These are phyloP conservation scores for Metschnikowia kunwiensis DNA, from an alignment of 805 yeast species.

Conservation along the genomic window DNA sequence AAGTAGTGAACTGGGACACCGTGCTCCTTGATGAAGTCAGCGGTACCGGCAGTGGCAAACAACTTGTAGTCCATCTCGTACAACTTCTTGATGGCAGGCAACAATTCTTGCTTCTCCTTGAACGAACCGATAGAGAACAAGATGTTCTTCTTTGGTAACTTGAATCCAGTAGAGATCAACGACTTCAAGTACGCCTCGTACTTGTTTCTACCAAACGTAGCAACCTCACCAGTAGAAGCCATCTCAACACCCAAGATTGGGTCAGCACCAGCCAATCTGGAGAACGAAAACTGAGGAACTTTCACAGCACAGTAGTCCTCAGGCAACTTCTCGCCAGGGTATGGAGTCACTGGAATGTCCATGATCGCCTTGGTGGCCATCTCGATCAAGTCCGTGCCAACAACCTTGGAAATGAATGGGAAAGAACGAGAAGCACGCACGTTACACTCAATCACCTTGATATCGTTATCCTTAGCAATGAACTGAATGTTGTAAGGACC, in stretches of 20 bases:
- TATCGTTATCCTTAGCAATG: conserved; percentile 91
- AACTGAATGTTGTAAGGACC: conserved; percentile 98
- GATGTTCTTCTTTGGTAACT: conserved; percentile 91
- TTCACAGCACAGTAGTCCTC: conserved; percentile 93
- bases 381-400: conserved; percentile 93
- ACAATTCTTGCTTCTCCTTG: conserved; percentile 90
- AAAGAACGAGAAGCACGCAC: conserved; percentile 99
- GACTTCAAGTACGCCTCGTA: conserved; percentile 97
- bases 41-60: conserved; percentile 98
- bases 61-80: conserved; percentile 82
- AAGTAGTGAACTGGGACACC: conserved; percentile 91
- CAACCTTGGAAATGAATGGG: conserved; percentile 97
- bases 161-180: conserved; percentile 91
- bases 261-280: conserved; percentile 95
- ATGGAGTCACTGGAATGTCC: conserved; percentile 84
- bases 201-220: conserved; percentile 92
- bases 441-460: conserved; percentile 97
- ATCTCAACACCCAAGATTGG: conserved; percentile 97
- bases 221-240: conserved; percentile 99
- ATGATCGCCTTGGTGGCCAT: conserved; percentile 95
- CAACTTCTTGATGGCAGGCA: conserved; percentile 81
- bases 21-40: conserved; percentile 95
- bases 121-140: conserved; percentile 92
- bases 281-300: conserved; percentile 97
- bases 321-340: conserved; percentile 86